These are phyloP conservation scores for Wickerhamomyces bovis DNA, from an alignment of 805 yeast species.

Conservation along the genomic window DNA sequence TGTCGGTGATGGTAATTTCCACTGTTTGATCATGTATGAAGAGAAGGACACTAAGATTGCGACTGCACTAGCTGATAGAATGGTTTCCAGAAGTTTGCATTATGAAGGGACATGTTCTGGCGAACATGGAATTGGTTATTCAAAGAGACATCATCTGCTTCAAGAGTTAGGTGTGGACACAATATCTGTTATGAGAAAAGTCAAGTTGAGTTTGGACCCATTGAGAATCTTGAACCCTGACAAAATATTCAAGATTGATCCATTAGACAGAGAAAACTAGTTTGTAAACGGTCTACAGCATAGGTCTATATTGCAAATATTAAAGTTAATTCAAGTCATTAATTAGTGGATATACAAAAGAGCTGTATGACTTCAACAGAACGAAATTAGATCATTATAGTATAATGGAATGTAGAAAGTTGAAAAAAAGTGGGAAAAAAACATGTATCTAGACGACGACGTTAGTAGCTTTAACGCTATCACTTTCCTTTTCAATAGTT, in stretches of 20 bases:
- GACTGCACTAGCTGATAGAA: constrained; percentile 47
- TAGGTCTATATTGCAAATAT: neutral
- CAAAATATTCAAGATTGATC: constrained; percentile 66
- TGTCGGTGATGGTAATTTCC: constrained; percentile 82
- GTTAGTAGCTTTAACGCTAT: neutral
- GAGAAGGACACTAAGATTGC: constrained; percentile 43
- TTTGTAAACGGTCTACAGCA: neutral
- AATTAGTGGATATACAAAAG: neutral
- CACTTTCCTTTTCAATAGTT: neutral
- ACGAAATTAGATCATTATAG: neutral
- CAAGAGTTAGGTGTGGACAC: constrained; percentile 64
- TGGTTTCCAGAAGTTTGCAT: constrained; percentile 58
- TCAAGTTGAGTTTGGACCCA: constrained; percentile 71
- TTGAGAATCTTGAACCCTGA: constrained; percentile 71
- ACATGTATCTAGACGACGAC: neutral
- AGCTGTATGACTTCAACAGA: neutral
- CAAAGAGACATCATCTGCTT: constrained; percentile 56
- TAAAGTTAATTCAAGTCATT: neutral
- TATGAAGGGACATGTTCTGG: constrained; percentile 83
- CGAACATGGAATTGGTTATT: constrained; percentile 80
- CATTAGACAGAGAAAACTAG: constrained; percentile 20
- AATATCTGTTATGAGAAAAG: constrained; percentile 62
- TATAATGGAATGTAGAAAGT: neutral
- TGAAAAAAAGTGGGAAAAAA: too few species aligned
- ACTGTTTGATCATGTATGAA: constrained; percentile 55